A percentile compares a stretch with the other conserved stretches of the same genome.
phyloP scores from a whole-genome alignment of 2,329 filamentous ascomycete species.

The Colletotrichum sp. region DNA sequence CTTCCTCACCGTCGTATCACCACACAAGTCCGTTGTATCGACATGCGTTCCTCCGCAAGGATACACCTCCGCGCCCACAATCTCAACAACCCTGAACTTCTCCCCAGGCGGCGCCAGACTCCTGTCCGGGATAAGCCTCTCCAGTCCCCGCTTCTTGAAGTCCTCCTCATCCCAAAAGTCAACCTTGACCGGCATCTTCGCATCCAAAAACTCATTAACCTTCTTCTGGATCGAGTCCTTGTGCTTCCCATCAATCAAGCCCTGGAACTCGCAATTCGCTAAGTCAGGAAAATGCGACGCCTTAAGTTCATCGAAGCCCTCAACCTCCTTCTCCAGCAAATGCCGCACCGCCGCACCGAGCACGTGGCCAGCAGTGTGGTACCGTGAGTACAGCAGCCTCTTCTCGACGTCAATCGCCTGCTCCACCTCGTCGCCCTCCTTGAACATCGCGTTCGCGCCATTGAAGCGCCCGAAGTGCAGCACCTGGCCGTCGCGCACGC shows the following conservation, averaged over 20 bases:
- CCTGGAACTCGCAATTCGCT: constrained; percentile 71
- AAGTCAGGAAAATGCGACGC: constrained; percentile 74
- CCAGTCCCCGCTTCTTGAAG: constrained; percentile 58
- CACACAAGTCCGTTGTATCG: constrained; percentile 60
- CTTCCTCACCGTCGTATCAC: constrained; percentile 68
- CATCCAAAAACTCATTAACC: constrained; percentile 62
- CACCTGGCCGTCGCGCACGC: constrained; percentile 55
- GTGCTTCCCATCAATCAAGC: constrained; percentile 67
- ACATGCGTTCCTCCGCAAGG: constrained; percentile 81
- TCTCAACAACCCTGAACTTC: constrained; percentile 71
- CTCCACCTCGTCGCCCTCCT: constrained; percentile 46
- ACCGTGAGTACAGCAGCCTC: constrained; percentile 66
- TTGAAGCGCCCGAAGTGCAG: constrained; percentile 69
- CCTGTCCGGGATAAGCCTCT: constrained; percentile 59
- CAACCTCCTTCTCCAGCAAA: constrained; percentile 56
- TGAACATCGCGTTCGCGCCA: constrained; percentile 35
- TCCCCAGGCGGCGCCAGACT: constrained; percentile 50
- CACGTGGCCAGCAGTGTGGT: constrained; percentile 78
- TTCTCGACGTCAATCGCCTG: constrained; percentile 67
- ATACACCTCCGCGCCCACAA: constrained; percentile 72
- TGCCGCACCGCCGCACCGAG: constrained; percentile 70
- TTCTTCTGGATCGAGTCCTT: constrained; percentile 66
- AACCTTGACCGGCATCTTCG: constrained; percentile 63
- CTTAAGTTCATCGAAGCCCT: constrained; percentile 68
- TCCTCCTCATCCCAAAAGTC: constrained; percentile 72